A percentile compares a stretch with the other conserved stretches of the same genome.
Evolutionary conservation across 306 rosid genomes (phyloP).

Genomic region (Argentina anserina): DNA sequence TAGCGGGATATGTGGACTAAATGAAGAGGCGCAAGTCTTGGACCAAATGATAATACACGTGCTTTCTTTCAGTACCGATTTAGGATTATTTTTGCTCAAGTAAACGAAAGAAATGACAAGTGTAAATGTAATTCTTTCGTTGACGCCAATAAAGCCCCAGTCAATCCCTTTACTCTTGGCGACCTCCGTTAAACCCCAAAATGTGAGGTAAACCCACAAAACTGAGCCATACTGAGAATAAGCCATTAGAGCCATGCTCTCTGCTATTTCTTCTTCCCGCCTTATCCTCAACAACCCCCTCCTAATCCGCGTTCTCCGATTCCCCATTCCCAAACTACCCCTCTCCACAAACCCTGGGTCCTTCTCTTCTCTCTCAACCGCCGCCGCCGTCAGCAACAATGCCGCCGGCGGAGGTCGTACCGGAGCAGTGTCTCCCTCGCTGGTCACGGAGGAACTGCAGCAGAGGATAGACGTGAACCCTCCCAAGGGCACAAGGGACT

Average conservation of each 20-base stretch:
- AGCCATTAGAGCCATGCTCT: conserved; percentile 4
- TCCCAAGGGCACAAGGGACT: conserved; percentile 91
- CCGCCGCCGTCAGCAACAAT: conserved; percentile 28
- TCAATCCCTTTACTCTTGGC: too few species aligned
- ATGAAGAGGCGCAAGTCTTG: too few species aligned
- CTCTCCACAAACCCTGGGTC: conserved; percentile 15
- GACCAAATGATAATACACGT: too few species aligned
- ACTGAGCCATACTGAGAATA: too few species aligned
- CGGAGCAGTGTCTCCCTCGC: conserved; percentile 64
- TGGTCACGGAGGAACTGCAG: conserved; percentile 35
- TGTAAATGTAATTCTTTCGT: too few species aligned
- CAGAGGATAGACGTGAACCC: conserved; percentile 79
- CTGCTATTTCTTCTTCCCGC: conserved; percentile 34
- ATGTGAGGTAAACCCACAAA: too few species aligned
- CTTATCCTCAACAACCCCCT: conserved; percentile 5
- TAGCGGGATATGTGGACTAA: too few species aligned
- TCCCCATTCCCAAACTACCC: conserved; percentile 29
- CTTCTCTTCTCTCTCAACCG: conserved; percentile 39
- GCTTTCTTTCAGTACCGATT: too few species aligned
- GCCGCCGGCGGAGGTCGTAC: conserved; percentile 4
- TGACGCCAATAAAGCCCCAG: too few species aligned
- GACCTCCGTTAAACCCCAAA: too few species aligned
- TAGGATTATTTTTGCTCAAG: too few species aligned
- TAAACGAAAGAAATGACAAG: too few species aligned
- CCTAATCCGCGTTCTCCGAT: conserved; percentile 23